phyloP scores from a whole-genome alignment of 2,329 filamentous ascomycete genomes.

The Incumbomyces delicatus region DNA sequence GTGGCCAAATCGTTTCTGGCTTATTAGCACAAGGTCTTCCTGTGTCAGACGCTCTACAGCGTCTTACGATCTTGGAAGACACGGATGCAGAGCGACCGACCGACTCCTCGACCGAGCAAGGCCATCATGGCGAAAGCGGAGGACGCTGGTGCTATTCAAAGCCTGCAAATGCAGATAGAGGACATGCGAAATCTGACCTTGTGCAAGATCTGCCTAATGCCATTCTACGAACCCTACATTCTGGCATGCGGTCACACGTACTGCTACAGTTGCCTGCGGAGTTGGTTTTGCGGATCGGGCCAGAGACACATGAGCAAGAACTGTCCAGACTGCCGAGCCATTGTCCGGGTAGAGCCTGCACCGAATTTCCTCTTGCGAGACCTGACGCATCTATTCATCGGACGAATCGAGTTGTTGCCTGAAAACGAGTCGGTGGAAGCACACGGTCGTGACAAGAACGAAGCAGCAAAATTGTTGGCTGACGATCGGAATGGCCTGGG shows the following conservation, averaged over 20 bases:
- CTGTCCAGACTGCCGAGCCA: slow-evolving; percentile 57
- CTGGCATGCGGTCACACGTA: slow-evolving; percentile 61
- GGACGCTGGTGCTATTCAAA: slow-evolving; percentile 25
- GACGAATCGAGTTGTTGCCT: slow-evolving; percentile 51
- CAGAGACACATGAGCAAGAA: slow-evolving; percentile 40
- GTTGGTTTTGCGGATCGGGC: slow-evolving; percentile 25
- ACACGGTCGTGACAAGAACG: slow-evolving; percentile 46
- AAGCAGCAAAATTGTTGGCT: slow-evolving; percentile 52
- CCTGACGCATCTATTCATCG: slow-evolving; percentile 54
- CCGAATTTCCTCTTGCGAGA: slow-evolving; percentile 58
- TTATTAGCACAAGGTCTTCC: no score
- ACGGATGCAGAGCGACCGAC: no score
- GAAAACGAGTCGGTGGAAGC: slow-evolving; percentile 54
- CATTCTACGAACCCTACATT: slow-evolving; percentile 61
- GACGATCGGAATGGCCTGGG: slow-evolving; percentile 51
- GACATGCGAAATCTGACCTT: slow-evolving; percentile 51
- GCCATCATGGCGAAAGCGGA: slow-evolving; percentile 11
- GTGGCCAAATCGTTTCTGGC: no score
- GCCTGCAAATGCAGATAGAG: slow-evolving; percentile 47
- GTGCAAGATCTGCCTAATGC: slow-evolving; percentile 59
- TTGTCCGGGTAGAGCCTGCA: slow-evolving; percentile 49
- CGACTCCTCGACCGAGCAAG: no score
- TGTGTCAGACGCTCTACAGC: no score
- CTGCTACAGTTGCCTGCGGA: slow-evolving; percentile 49
- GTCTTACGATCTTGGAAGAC: no score